phyloP scores from a whole-genome alignment of 352 stramenopile genomes.

The Paralagenidium karlingii region DNA sequence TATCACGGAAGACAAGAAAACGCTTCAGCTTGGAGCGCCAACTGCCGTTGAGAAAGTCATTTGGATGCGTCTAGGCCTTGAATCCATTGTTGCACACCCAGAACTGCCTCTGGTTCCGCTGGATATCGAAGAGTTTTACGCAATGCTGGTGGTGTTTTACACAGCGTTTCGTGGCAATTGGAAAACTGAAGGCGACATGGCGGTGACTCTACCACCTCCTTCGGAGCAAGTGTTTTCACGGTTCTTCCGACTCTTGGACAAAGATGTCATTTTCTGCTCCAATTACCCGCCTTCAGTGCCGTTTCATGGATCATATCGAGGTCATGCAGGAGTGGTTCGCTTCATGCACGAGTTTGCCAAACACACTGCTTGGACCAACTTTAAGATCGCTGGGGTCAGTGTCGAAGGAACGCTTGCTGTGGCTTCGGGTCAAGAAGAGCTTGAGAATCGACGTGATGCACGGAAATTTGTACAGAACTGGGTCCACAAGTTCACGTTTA shows the following conservation, averaged over 20 bases:
- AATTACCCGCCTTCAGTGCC: slow-evolving; percentile 83
- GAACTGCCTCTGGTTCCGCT: slow-evolving; percentile 64
- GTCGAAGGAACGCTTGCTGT: slow-evolving; percentile 79
- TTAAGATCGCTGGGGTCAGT: slow-evolving; percentile 72
- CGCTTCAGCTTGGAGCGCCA: slow-evolving; percentile 54
- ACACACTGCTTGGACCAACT: slow-evolving; percentile 74
- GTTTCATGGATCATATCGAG: slow-evolving; percentile 73
- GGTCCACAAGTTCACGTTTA: slow-evolving; percentile 86
- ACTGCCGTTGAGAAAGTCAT: slow-evolving; percentile 79
- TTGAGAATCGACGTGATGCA: slow-evolving; percentile 73
- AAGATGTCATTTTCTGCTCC: slow-evolving; percentile 79
- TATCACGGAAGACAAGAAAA: slow-evolving; percentile 82
- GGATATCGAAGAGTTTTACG: slow-evolving; percentile 85
- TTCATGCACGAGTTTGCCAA: slow-evolving; percentile 76
- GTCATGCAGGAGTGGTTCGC: slow-evolving; percentile 46
- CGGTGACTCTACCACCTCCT: slow-evolving; percentile 68
- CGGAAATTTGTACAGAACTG: slow-evolving; percentile 83
- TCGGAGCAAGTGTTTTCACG: slow-evolving; percentile 81
- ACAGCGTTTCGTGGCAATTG: slow-evolving; percentile 67
- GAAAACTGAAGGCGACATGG: slow-evolving; percentile 79
- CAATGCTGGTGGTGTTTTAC: slow-evolving; percentile 80
- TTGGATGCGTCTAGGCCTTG: slow-evolving; percentile 75
- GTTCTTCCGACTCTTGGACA: slow-evolving; percentile 78
- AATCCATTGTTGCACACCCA: slow-evolving; percentile 76
- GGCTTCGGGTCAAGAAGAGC: slow-evolving; percentile 72